A percentile compares a stretch with the other conserved stretches of the same genome.
Conservation (phyloP, 2,329 filamentous ascomycete species). For the Onygenales sp. region DNA sequence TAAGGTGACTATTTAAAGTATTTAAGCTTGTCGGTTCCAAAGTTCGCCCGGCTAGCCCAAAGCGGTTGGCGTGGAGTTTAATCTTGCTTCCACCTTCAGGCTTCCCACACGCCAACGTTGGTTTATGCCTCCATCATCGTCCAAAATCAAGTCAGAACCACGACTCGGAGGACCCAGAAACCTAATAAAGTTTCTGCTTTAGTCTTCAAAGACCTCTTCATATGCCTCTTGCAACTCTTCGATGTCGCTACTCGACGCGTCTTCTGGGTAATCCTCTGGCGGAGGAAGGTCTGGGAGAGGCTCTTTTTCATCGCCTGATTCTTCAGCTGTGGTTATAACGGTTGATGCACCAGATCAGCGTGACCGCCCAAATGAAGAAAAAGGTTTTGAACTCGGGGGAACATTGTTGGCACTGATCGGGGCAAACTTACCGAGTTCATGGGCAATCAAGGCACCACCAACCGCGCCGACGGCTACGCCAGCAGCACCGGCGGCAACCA, state of each 20-base stretch:
- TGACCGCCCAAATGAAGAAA: background rate
- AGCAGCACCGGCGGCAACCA: slow-evolving; percentile 48
- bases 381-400: too few relatives aligned
- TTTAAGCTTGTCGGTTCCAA: background rate
- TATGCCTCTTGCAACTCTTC: background rate
- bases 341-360: background rate
- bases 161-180: too few relatives aligned
- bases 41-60: background rate
- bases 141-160: too few relatives aligned
- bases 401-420: background rate
- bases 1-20: background rate
- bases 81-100: too few relatives aligned
- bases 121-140: too few relatives aligned
- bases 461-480: slow-evolving; percentile 48
- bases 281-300: background rate
- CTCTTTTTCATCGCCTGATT: background rate
- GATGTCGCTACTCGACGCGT: background rate
- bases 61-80: background rate
- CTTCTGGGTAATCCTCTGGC: background rate
- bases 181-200: background rate
- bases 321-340: background rate
- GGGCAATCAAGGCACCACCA: slow-evolving; percentile 48
- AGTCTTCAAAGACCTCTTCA: background rate
- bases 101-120: too few relatives aligned
- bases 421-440: slow-evolving; percentile 44